A percentile compares a stretch with the other conserved stretches of the same genome.
Evolutionary conservation across 768 basidiomycete species (phyloP).

Genomic region (Boletellus ananas): DNA sequence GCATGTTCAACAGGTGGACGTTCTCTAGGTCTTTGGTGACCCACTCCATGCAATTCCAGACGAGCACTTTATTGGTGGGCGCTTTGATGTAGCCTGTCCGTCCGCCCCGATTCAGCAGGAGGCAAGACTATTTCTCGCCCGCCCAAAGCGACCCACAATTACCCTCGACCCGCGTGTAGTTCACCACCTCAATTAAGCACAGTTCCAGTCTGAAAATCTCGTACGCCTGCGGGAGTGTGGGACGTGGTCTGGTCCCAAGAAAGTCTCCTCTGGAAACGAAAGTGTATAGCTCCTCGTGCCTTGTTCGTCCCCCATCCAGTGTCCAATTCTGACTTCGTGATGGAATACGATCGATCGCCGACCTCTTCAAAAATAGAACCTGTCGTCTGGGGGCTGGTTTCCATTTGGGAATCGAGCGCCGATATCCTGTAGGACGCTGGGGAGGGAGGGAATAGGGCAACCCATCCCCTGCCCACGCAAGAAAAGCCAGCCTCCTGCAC

Average conservation of each 20-base stretch:
- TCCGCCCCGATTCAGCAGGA: conserved; percentile 8
- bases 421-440: background rate
- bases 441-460: background rate
- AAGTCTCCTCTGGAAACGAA: conserved; percentile 10
- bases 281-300: conserved; percentile 6
- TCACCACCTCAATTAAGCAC: conserved; percentile 13
- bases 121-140: conserved; percentile 11
- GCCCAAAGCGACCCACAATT: conserved; percentile 7
- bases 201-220: conserved; percentile 13
- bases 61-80: conserved; percentile 11
- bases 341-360: background rate
- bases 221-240: conserved; percentile 11
- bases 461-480: background rate
- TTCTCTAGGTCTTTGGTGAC: conserved; percentile 9
- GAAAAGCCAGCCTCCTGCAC: background rate
- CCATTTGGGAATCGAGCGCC: background rate
- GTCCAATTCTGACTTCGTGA: background rate
- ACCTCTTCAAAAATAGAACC: background rate
- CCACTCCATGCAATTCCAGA: conserved; percentile 6
- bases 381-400: background rate
- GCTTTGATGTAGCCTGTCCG: conserved; percentile 12
- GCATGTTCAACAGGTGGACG: conserved; percentile 8
- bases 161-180: conserved; percentile 7
- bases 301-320: background rate
- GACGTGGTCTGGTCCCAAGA: conserved; percentile 5